phyloP scores from a whole-genome alignment of 805 yeast species.

The Starmerella khaoyaiensis region DNA sequence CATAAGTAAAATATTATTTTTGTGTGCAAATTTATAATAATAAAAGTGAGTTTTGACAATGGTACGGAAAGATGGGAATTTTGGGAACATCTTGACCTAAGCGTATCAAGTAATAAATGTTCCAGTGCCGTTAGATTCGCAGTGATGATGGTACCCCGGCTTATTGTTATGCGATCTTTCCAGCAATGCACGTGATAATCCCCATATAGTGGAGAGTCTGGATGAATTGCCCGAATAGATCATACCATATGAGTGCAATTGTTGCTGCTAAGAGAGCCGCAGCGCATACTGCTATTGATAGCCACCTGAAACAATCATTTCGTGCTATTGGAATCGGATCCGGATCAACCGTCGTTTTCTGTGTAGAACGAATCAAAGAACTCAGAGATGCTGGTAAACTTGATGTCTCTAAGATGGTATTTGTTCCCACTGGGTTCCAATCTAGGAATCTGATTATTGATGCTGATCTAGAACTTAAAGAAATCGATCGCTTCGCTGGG shows the following conservation, averaged over 20 bases:
- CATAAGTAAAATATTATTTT: too few species aligned
- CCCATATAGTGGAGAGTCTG: too few species aligned
- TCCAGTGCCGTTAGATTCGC: too few species aligned
- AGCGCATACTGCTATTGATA: slow-evolving; percentile 87
- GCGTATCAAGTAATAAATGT: too few species aligned
- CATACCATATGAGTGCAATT: slow-evolving; percentile 7
- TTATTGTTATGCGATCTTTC: too few species aligned
- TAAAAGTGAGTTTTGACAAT: too few species aligned
- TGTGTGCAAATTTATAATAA: too few species aligned
- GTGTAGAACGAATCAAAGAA: slow-evolving; percentile 86
- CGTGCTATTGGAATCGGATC: slow-evolving; percentile 87
- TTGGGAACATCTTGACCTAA: background rate
- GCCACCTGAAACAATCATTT: slow-evolving; percentile 55
- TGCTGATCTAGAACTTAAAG: slow-evolving; percentile 65
- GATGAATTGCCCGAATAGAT: too few species aligned
- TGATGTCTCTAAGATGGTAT: slow-evolving; percentile 44
- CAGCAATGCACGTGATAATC: too few species aligned
- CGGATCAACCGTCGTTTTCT: slow-evolving; percentile 95
- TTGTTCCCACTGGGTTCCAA: slow-evolving; percentile 96
- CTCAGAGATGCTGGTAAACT: slow-evolving; percentile 27
- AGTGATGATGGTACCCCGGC: too few species aligned
- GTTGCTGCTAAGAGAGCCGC: slow-evolving; percentile 51
- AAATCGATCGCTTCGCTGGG: slow-evolving; percentile 55
- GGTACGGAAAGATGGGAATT: too few species aligned
- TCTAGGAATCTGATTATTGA: slow-evolving; percentile 71